A percentile compares a stretch with the other conserved stretches of the same genome.
phyloP scores from a whole-genome alignment of 306 rosid genomes.

The Pyrus pyrifolia region DNA sequence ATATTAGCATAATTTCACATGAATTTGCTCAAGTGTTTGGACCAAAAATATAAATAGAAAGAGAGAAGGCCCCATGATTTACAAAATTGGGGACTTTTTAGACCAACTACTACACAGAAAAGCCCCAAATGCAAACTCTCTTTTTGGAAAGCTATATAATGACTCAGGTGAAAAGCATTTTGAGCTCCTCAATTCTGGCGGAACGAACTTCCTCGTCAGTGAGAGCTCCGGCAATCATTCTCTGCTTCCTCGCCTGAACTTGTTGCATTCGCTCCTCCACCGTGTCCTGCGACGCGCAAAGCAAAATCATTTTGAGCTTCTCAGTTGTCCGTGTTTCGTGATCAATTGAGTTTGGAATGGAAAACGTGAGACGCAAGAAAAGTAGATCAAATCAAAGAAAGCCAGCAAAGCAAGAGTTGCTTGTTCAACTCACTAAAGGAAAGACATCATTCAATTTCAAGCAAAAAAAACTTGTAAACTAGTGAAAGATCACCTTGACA shows the following conservation, averaged over 20 bases:
- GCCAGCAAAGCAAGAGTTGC: not conserved
- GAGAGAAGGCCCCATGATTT: not conserved
- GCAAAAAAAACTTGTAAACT: not conserved
- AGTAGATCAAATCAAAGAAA: not conserved
- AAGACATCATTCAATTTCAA: not conserved
- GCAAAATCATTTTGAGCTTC: not conserved
- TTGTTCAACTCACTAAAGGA: not conserved
- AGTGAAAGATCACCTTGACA: conserved; percentile 28
- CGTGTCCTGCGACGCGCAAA: conserved; percentile 33
- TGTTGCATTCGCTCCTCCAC: conserved; percentile 68
- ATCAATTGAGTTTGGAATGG: not conserved
- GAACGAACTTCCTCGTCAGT: conserved; percentile 66
- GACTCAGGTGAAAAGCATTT: conserved; percentile 59
- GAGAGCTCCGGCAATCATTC: conserved; percentile 75
- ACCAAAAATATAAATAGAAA: not conserved
- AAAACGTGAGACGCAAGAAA: not conserved
- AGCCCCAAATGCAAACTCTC: conserved; percentile 6
- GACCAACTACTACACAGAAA: not conserved
- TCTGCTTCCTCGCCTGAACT: conserved; percentile 70
- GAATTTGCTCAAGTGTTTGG: too few species aligned
- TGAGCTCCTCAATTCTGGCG: conserved; percentile 70
- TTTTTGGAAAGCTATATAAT: not conserved
- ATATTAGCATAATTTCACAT: not conserved
- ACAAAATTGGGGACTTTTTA: not conserved
- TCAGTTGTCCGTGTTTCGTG: not conserved